These are phyloP conservation scores for Talaromyces piceae DNA, from an alignment of 2,329 filamentous ascomycete species.

Conservation along the genomic window DNA sequence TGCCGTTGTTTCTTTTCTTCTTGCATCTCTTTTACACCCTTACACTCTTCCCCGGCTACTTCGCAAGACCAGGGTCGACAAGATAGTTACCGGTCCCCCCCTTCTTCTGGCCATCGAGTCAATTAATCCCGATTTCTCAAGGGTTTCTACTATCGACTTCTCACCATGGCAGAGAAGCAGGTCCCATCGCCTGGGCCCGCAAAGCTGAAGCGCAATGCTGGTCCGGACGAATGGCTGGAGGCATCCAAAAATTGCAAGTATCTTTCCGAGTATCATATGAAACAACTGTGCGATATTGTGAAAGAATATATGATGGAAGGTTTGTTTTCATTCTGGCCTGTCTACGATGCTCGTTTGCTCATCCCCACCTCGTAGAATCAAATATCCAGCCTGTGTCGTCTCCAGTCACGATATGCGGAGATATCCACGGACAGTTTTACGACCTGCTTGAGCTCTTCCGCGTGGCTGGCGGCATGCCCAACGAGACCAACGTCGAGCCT, in stretches of 20 bases:
- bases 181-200: slow-evolving; percentile 89
- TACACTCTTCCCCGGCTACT: not conserved
- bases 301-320: slow-evolving; percentile 99
- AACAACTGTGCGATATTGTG: slow-evolving; percentile 95
- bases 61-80: not conserved
- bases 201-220: slow-evolving; percentile 72
- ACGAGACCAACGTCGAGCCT: slow-evolving; percentile 63
- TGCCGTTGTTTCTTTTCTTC: not conserved
- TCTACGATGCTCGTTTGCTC: not conserved
- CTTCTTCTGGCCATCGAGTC: slow-evolving; percentile 11
- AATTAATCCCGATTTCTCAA: not conserved
- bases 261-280: slow-evolving; percentile 93
- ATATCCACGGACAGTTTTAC: slow-evolving; percentile 98
- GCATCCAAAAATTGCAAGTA: slow-evolving; percentile 97
- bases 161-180: slow-evolving; percentile 40
- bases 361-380: slow-evolving; percentile 57
- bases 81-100: not conserved
- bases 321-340: slow-evolving; percentile 33
- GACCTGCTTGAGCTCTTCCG: slow-evolving; percentile 94
- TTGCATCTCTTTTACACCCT: not conserved
- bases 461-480: slow-evolving; percentile 93
- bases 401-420: slow-evolving; percentile 92
- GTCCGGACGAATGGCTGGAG: slow-evolving; percentile 91
- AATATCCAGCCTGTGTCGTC: slow-evolving; percentile 98
- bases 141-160: not conserved